Base-by-base conservation (phyloP, 2,329 filamentous ascomycete genomes). In the Colletotrichum liriopes region DNA sequence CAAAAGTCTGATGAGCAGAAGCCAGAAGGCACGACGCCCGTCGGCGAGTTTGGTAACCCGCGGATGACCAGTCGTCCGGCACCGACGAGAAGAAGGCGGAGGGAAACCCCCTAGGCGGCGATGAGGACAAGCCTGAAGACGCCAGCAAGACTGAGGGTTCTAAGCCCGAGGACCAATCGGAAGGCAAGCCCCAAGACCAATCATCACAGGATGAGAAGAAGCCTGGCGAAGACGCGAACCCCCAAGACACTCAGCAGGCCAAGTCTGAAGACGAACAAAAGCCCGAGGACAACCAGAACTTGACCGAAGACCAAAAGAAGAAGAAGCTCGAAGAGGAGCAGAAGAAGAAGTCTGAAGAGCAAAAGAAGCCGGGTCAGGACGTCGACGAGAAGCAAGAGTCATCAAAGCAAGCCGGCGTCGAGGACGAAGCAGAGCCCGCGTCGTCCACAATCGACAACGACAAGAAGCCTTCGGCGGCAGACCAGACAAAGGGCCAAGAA, bases 311-410 rank as follows among this genome's bases (percentile, higher is more conserved):
- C 9, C 41, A 72, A 16, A 41, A 76, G 45, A 49, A 67, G 37
- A 61, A 75, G 67, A 65, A 76, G 56, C 63, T 75, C 18, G 65
- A 75, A 35, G 47, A 67, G 6, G 37, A 65, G 61, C 32, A 58
- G 55, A 41, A 43, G 51, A 56, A 72, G 39, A 45, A 72, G 39
- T 16, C 61, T 3, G 73, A 72, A 65, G 78, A 76, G 56, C 71
- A 73, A 16, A 55, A 72, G 56, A 45, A n/a, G 37, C 47, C 61
- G 35, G 65, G 72, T n/a, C 66, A 78, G 37, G 75, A 78, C 62
- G 74, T 77, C 54, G 62, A 76, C 43, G 64, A 78, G 32, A 76
- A 77, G 59, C 71, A 77, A 41, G 76, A 52, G n/a, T 7, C 63
- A 2, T 47, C 62, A 26, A 43, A 55, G 75, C 62, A 75, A 23